A percentile compares a stretch with the other conserved stretches of the same genome.
Evolutionary conservation across 2,329 filamentous ascomycete genomes (phyloP).

Genomic region (Sclerotinia sclerotiorum): DNA sequence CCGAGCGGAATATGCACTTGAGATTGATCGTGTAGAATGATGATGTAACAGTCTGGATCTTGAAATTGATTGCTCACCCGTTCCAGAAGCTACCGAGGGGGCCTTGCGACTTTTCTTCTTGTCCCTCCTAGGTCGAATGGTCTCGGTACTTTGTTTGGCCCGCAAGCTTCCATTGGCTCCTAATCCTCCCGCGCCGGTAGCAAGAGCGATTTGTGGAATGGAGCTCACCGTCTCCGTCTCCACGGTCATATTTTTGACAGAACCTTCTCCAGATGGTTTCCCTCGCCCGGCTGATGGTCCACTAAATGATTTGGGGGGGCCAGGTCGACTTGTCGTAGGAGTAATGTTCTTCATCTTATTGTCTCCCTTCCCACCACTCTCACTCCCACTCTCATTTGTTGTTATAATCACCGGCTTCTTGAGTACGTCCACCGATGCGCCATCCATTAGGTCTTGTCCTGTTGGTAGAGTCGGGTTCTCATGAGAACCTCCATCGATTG

Average conservation of each 20-base stretch:
- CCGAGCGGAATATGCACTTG: constrained; percentile 28
- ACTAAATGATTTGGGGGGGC: constrained; percentile 63
- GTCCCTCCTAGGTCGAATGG: constrained; percentile 90
- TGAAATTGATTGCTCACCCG: constrained; percentile 58
- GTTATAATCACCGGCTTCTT: constrained; percentile 48
- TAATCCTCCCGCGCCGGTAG: constrained; percentile 62
- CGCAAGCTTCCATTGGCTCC: constrained; percentile 72
- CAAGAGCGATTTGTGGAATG: constrained; percentile 78
- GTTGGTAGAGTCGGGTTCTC: constrained; percentile 49
- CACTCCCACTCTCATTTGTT: constrained; percentile 61
- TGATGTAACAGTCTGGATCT: constrained; percentile 45
- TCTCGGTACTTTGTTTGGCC: constrained; percentile 89
- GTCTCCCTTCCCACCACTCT: constrained; percentile 60
- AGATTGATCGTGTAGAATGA: constrained; percentile 36
- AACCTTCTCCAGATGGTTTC: constrained; percentile 68
- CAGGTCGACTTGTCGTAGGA: constrained; percentile 48
- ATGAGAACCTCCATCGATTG: constrained; percentile 49
- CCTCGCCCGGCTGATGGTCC: constrained; percentile 62
- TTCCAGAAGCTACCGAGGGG: constrained; percentile 66
- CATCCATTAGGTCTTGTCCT: constrained; percentile 41
- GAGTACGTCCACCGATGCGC: constrained; percentile 41
- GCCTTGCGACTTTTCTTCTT: constrained; percentile 79
- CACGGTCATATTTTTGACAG: constrained; percentile 88
- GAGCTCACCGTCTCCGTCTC: constrained; percentile 95
- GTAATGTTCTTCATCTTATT: constrained; percentile 41